Conservation (phyloP, 2,329 filamentous ascomycete species). For the Stachybotrys chlorohalonatus region DNA sequence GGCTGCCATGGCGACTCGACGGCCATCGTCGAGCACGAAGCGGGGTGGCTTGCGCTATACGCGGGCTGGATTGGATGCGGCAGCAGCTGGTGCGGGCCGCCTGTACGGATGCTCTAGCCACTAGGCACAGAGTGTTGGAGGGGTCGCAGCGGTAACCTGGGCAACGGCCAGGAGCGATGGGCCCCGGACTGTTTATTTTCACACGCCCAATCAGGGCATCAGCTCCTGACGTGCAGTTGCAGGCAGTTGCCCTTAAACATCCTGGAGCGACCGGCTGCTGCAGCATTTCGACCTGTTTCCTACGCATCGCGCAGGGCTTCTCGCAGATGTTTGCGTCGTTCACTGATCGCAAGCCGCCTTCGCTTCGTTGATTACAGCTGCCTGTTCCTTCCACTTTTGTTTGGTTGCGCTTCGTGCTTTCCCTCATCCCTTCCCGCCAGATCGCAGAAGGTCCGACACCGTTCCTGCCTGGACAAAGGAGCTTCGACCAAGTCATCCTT, state of each 20-base stretch:
- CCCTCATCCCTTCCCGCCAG: not conserved
- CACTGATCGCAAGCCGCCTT: not conserved
- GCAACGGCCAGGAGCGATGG: constrained; percentile 12
- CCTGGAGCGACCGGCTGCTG: constrained; percentile 12
- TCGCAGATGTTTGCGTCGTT: not conserved
- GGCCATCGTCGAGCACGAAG: not conserved
- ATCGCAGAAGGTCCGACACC: too few species aligned
- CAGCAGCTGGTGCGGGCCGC: constrained; percentile 7
- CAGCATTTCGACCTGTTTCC: constrained; percentile 6
- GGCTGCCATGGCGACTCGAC: constrained; percentile 21
- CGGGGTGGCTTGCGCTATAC: not conserved
- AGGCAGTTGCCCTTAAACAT: constrained; percentile 21
- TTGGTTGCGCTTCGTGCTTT: not conserved
- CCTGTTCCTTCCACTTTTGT: not conserved
- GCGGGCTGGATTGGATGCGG: not conserved
- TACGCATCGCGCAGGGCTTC: not conserved
- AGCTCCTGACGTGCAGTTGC: constrained; percentile 6
- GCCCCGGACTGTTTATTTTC: constrained; percentile 20
- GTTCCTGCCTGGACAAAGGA: not conserved
- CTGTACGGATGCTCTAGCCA: not conserved
- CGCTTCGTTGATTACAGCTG: not conserved
- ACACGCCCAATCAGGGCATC: constrained; percentile 16
- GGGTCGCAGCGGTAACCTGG: constrained; percentile 10
- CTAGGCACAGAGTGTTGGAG: not conserved
- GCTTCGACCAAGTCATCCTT: not conserved